Percentiles rank a stretch among this genome's conserved stretches.
Evolutionary conservation across 768 basidiomycete species (phyloP).

Genomic region (Scleroderma citrinum): DNA sequence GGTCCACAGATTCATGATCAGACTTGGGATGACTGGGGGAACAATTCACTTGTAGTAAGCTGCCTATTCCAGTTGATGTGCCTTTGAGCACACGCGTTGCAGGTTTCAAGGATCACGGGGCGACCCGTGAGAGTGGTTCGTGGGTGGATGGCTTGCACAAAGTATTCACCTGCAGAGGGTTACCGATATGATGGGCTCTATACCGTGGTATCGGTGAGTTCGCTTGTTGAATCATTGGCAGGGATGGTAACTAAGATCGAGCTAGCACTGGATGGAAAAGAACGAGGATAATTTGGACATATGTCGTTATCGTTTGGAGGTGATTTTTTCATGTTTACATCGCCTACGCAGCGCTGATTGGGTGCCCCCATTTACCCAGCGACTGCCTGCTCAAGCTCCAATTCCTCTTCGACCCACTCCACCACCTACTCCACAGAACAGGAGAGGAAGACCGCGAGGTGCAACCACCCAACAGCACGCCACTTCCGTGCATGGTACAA

Average conservation of each 20-base stretch:
- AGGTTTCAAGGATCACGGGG: conserved; percentile 18
- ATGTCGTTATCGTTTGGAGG: conserved; percentile 25
- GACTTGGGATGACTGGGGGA: conserved; percentile 10
- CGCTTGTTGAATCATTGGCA: neutral
- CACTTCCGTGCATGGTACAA: too few relatives aligned
- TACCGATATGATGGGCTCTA: conserved; percentile 29
- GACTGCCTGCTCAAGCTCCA: too few relatives aligned
- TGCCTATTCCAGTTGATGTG: neutral
- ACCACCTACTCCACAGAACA: too few relatives aligned
- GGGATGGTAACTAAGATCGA: neutral
- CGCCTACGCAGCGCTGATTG: too few relatives aligned
- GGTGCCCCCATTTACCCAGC: too few relatives aligned
- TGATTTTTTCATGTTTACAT: neutral
- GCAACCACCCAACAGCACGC: too few relatives aligned
- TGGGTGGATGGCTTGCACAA: conserved; percentile 14
- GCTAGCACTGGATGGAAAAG: conserved; percentile 17
- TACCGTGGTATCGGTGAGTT: conserved; percentile 16
- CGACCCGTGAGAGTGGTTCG: conserved; percentile 23
- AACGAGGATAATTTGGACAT: conserved; percentile 11
- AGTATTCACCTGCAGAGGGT: conserved; percentile 21
- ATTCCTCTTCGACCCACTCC: too few relatives aligned
- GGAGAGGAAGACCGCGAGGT: too few relatives aligned
- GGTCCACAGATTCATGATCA: conserved; percentile 22
- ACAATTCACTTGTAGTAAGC: conserved; percentile 17
- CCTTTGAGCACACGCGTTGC: neutral